Evolutionary conservation across 805 yeast species (phyloP).

Genomic region (Kregervanrija fluxuum): DNA sequence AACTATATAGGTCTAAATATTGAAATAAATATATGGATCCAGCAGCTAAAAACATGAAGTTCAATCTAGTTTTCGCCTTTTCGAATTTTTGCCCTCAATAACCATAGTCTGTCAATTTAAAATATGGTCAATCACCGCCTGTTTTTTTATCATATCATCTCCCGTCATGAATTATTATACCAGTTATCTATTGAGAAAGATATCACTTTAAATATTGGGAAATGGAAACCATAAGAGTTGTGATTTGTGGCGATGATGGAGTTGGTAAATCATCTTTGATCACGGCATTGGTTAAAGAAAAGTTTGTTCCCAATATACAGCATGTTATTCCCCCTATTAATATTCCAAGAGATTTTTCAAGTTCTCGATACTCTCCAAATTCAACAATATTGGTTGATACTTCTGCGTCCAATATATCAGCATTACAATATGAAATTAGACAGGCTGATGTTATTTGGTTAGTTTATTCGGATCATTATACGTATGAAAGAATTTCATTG

Average conservation of each 20-base stretch:
- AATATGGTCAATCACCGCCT: too few relatives aligned
- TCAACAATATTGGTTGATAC: constrained; percentile 80
- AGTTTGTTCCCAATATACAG: constrained; percentile 69
- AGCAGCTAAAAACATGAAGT: too few relatives aligned
- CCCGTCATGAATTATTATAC: too few relatives aligned
- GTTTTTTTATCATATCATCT: too few relatives aligned
- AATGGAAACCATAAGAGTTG: constrained; percentile 61
- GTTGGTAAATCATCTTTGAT: constrained; percentile 81
- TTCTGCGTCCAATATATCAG: constrained; percentile 51
- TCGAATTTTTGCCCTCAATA: too few relatives aligned
- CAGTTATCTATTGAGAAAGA: too few relatives aligned
- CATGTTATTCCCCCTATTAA: constrained; percentile 77
- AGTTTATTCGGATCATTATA: constrained; percentile 90
- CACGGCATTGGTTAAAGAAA: constrained; percentile 74
- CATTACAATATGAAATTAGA: constrained; percentile 66
- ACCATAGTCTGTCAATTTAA: too few relatives aligned
- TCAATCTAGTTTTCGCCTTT: too few relatives aligned
- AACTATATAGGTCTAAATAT: too few relatives aligned
- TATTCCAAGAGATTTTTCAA: constrained; percentile 65
- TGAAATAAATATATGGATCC: too few relatives aligned
- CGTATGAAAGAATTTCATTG: constrained; percentile 83
- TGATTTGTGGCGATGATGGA: constrained; percentile 90
- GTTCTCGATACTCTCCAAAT: constrained; percentile 51
- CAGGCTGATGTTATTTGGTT: constrained; percentile 89
- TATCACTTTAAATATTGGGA: background rate